A percentile compares a stretch with the other conserved stretches of the same genome.
These are phyloP conservation scores for Microdochium paspali DNA, from an alignment of 2,329 filamentous ascomycete genomes.

Conservation along the genomic window DNA sequence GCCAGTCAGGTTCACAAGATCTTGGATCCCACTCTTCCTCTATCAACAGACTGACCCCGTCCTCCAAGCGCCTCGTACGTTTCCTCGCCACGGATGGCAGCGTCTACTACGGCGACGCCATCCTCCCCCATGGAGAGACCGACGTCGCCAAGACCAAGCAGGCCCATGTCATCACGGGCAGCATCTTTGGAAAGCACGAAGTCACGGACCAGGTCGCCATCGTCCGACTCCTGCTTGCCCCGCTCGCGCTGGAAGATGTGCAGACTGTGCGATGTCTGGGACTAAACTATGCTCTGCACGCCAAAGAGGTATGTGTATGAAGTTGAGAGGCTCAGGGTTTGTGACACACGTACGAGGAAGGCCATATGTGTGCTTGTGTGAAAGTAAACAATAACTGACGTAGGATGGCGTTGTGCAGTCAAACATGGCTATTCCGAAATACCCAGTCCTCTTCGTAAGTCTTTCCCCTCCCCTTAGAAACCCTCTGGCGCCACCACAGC, in stretches of 20 bases:
- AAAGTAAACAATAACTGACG: no score
- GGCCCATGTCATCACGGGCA: conserved; percentile 54
- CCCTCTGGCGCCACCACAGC: neutral
- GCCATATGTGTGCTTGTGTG: no score
- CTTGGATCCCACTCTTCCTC: neutral
- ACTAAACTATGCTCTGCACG: conserved; percentile 64
- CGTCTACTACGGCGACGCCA: conserved; percentile 66
- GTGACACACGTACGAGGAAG: no score
- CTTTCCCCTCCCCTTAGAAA: no score
- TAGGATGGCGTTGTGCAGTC: conserved; percentile 25
- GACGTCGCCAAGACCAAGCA: conserved; percentile 52
- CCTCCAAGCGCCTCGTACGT: conserved; percentile 55
- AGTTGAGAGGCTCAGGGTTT: no score
- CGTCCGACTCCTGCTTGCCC: conserved; percentile 49
- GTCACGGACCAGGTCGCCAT: conserved; percentile 53
- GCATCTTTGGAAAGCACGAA: conserved; percentile 55
- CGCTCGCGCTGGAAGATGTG: conserved; percentile 52
- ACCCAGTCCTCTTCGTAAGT: conserved; percentile 60
- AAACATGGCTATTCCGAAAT: conserved; percentile 58
- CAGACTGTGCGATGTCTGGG: conserved; percentile 61
- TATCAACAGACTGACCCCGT: neutral
- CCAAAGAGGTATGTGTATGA: conserved; percentile 43
- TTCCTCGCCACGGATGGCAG: conserved; percentile 64
- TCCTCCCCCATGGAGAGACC: conserved; percentile 49
- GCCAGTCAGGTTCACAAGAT: neutral